phyloP scores from a whole-genome alignment of 768 basidiomycete genomes.

The Suillus weaverae region DNA sequence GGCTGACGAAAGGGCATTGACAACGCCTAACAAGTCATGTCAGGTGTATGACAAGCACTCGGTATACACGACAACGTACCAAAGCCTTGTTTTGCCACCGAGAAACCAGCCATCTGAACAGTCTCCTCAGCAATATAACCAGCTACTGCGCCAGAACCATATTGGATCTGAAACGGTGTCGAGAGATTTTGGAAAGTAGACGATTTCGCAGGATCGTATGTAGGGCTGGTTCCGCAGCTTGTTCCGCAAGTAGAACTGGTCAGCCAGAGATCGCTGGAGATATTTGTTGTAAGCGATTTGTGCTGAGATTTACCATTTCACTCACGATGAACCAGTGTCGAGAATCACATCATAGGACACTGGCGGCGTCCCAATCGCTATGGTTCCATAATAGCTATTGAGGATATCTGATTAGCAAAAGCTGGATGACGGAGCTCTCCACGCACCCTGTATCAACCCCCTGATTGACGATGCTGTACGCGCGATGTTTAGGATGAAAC shows the following conservation, averaged over 20 bases:
- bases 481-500: neutral
- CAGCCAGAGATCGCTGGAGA: constrained; percentile 44
- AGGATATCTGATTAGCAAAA: neutral
- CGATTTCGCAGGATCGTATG: constrained; percentile 29
- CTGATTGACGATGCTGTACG: constrained; percentile 55
- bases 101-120: constrained; percentile 46
- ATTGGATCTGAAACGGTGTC: constrained; percentile 38
- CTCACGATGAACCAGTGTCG: constrained; percentile 41
- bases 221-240: constrained; percentile 29
- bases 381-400: constrained; percentile 25
- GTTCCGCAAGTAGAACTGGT: constrained; percentile 30
- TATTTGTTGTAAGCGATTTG: constrained; percentile 18
- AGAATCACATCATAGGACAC: constrained; percentile 45
- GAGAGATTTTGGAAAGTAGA: constrained; percentile 34
- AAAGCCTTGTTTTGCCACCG: constrained; percentile 41
- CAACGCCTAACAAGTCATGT: constrained; percentile 38
- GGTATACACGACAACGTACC: constrained; percentile 14
- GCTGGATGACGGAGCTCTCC: neutral
- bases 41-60: neutral
- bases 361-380: constrained; percentile 41
- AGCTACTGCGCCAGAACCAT: constrained; percentile 45
- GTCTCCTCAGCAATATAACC: constrained; percentile 43
- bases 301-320: constrained; percentile 1
- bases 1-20: constrained; percentile 27
- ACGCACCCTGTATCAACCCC: constrained; percentile 59